These are phyloP conservation scores for Alternaria brassicicola DNA, from an alignment of 2,329 filamentous ascomycete genomes.

Conservation along the genomic window DNA sequence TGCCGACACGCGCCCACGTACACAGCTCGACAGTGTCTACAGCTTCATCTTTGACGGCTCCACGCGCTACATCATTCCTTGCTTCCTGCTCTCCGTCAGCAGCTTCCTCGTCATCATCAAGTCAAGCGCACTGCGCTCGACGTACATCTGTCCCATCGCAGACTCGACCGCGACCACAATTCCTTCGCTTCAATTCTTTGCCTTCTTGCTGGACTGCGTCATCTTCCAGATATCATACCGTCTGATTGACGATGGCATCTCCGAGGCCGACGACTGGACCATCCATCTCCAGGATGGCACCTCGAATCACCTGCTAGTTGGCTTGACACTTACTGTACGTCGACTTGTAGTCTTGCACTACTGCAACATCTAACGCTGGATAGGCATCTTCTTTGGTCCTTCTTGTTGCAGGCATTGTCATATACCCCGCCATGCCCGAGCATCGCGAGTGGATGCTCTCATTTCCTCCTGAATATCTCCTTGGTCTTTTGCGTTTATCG, in stretches of 20 bases:
- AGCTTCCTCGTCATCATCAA: conserved; percentile 39
- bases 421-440: conserved; percentile 42
- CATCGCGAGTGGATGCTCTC: conserved; percentile 45
- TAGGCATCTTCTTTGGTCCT: conserved; percentile 42
- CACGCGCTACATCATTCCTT: conserved; percentile 43
- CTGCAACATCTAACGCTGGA: conserved; percentile 19
- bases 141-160: conserved; percentile 41
- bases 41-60: conserved; percentile 36
- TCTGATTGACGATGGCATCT: conserved; percentile 37
- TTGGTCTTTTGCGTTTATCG: conserved; percentile 44
- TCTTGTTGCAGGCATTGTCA: conserved; percentile 35
- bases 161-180: conserved; percentile 33
- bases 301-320: conserved; percentile 35
- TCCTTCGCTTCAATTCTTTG: conserved; percentile 39
- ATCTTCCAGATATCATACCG: conserved; percentile 33
- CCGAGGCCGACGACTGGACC: conserved; percentile 29
- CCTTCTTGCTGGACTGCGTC: conserved; percentile 38
- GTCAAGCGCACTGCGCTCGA: conserved; percentile 38
- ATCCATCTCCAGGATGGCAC: conserved; percentile 37
- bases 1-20: conserved; percentile 28
- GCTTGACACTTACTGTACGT: conserved; percentile 39
- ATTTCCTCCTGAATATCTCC: conserved; percentile 40
- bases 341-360: background rate
- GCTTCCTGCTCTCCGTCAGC: conserved; percentile 38
- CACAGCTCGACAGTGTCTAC: conserved; percentile 33